These are phyloP conservation scores for Corymbia citriodora DNA, from an alignment of 441 rosid species.

Conservation along the genomic window DNA sequence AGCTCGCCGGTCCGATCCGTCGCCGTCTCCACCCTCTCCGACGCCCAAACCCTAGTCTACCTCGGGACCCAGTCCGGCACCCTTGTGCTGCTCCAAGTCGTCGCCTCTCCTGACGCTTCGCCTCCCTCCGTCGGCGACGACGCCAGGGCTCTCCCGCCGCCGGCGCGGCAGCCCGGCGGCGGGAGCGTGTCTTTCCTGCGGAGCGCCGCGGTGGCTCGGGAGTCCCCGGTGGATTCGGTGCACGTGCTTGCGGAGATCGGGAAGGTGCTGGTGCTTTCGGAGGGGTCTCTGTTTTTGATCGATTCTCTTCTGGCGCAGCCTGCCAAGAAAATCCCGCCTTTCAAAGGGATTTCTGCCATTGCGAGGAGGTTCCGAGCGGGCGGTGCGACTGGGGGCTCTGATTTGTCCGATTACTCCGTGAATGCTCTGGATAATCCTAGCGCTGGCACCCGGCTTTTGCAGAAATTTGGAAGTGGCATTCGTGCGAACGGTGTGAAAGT, in stretches of 20 bases:
- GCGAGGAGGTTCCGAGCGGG: slow-evolving; percentile 44
- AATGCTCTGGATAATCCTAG: slow-evolving; percentile 31
- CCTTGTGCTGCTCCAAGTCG: slow-evolving; percentile 33
- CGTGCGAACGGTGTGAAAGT: slow-evolving; percentile 49
- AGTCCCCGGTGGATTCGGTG: slow-evolving; percentile 53
- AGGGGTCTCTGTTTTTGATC: slow-evolving; percentile 57
- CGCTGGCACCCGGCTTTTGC: slow-evolving; percentile 56
- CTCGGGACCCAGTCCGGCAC: slow-evolving; percentile 68
- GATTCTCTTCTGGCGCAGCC: slow-evolving; percentile 60
- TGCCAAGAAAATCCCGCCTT: slow-evolving; percentile 43
- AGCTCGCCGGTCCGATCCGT: slow-evolving; percentile 38
- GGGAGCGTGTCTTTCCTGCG: slow-evolving; percentile 44
- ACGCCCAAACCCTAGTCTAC: slow-evolving; percentile 56
- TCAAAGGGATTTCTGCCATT: slow-evolving; percentile 53
- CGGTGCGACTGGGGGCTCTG: slow-evolving; percentile 33
- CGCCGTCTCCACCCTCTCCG: slow-evolving; percentile 39
- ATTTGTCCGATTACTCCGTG: slow-evolving; percentile 16
- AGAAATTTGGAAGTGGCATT: slow-evolving; percentile 66
- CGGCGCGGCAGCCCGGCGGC: not conserved
- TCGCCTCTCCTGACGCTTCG: slow-evolving; percentile 10
- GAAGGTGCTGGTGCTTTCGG: slow-evolving; percentile 50
- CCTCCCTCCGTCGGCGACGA: slow-evolving; percentile 14
- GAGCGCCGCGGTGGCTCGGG: slow-evolving; percentile 35
- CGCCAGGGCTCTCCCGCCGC: not conserved
- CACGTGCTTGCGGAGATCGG: slow-evolving; percentile 44